Evolutionary conservation across 371 early-diverging fungal genomes (phyloP).

Genomic region (Capillidium heterosporum): DNA sequence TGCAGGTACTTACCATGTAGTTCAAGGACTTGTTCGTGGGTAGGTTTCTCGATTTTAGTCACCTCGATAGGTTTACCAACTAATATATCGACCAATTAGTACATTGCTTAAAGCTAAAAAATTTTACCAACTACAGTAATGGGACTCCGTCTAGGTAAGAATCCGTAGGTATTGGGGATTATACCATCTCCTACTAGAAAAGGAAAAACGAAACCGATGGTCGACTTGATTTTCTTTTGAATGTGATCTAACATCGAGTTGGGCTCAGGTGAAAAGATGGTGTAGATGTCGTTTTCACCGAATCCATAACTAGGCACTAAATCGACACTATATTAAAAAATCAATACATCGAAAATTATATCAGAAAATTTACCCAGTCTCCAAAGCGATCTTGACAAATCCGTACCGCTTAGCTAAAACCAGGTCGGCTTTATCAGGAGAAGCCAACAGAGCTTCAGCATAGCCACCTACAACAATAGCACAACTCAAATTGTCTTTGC

Average conservation of each 20-base stretch:
- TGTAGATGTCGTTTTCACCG: slow-evolving; percentile 52
- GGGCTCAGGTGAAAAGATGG: not conserved
- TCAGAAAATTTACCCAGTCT: slow-evolving; percentile 23
- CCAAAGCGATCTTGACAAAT: slow-evolving; percentile 60
- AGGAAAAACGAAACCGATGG: not conserved
- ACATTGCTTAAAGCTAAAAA: not conserved
- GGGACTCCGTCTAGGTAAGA: slow-evolving; percentile 6
- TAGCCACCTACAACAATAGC: slow-evolving; percentile 62
- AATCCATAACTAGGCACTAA: slow-evolving; percentile 59
- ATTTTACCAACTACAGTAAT: slow-evolving; percentile 8
- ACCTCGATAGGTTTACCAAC: slow-evolving; percentile 46
- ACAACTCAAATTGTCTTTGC: slow-evolving; percentile 49
- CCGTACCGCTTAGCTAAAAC: slow-evolving; percentile 49
- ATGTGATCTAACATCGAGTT: slow-evolving; percentile 22
- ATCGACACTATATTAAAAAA: slow-evolving; percentile 59
- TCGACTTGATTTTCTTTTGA: not conserved
- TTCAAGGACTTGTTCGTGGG: slow-evolving; percentile 34
- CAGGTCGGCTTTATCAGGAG: slow-evolving; percentile 41
- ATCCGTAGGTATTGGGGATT: not conserved
- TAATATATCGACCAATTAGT: not conserved
- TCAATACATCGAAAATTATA: slow-evolving; percentile 30
- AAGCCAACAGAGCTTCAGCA: slow-evolving; percentile 43
- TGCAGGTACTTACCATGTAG: slow-evolving; percentile 46
- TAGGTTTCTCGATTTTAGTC: slow-evolving; percentile 26
- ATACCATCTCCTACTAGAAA: not conserved